Conservation (phyloP, 441 rosid species). For the Corymbia calophylla region DNA sequence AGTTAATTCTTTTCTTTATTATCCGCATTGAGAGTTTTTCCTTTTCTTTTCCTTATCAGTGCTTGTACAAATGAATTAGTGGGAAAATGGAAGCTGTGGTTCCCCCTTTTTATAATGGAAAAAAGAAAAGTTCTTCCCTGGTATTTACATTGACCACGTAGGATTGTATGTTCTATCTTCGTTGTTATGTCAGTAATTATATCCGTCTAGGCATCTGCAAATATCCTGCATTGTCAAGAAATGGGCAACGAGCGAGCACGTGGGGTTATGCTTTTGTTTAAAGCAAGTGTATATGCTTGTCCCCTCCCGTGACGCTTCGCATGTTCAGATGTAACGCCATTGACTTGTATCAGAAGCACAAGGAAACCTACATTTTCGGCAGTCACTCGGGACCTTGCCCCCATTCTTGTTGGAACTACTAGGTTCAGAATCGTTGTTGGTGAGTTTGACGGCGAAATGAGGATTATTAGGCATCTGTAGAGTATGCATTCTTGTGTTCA, state of each 20-base stretch:
- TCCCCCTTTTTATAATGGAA: background rate
- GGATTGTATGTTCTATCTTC: background rate
- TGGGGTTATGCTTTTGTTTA: background rate
- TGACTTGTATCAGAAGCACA: background rate
- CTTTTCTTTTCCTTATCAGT: background rate
- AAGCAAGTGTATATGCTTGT: background rate
- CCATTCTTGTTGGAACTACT: background rate
- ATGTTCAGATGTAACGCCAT: background rate
- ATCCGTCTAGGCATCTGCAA: background rate
- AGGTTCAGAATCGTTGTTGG: background rate
- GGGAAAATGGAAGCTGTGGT: background rate
- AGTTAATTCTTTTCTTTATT: background rate
- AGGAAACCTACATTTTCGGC: background rate
- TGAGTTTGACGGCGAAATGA: background rate
- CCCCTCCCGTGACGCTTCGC: background rate
- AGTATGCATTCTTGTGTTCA: background rate
- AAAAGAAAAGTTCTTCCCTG: background rate
- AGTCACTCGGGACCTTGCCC: background rate
- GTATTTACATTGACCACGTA: background rate
- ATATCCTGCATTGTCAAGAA: background rate
- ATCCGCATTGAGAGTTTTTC: background rate
- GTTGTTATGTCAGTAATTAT: background rate
- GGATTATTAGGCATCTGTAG: background rate
- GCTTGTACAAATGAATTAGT: background rate
- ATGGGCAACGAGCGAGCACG: background rate